Evolutionary conservation across 2,329 filamentous ascomycete genomes (phyloP).

Genomic region (Neofusicoccum sp.): DNA sequence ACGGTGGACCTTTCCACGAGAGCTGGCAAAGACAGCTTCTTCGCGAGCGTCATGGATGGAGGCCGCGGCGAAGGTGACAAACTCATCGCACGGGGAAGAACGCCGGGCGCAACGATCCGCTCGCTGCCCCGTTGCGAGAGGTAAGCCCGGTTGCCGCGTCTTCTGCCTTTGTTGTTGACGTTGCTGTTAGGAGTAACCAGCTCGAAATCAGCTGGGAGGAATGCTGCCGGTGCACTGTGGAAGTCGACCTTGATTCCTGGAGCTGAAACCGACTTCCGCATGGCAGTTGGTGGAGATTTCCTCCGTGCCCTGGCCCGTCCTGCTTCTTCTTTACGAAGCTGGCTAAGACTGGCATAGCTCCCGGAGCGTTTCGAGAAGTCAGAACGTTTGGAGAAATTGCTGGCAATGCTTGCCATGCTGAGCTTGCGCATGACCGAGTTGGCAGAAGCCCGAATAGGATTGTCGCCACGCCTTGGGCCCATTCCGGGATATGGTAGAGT

Average conservation of each 20-base stretch:
- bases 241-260: slow-evolving; percentile 43
- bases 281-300: slow-evolving; percentile 31
- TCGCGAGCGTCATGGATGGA: slow-evolving; percentile 1
- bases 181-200: slow-evolving; percentile 26
- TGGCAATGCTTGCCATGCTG: slow-evolving; percentile 78
- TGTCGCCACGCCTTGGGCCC: slow-evolving; percentile 66
- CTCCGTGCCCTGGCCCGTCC: slow-evolving; percentile 29
- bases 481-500: slow-evolving; percentile 82
- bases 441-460: slow-evolving; percentile 75
- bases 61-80: slow-evolving; percentile 10
- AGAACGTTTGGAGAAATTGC: slow-evolving; percentile 61
- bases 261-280: slow-evolving; percentile 23
- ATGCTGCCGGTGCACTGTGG: slow-evolving; percentile 50
- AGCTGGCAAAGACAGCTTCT: slow-evolving; percentile 17
- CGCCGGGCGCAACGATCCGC: slow-evolving; percentile 9
- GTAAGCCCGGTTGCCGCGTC: slow-evolving; percentile 6
- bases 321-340: slow-evolving; percentile 40
- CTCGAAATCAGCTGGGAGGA: slow-evolving; percentile 53
- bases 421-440: slow-evolving; percentile 87
- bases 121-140: slow-evolving; percentile 7
- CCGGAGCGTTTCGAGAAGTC: slow-evolving; percentile 71
- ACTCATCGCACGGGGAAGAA: slow-evolving; percentile 17
- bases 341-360: slow-evolving; percentile 54
- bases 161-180: not conserved
- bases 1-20: slow-evolving; percentile 8